A percentile compares a stretch with the other conserved stretches of the same genome.
Evolutionary conservation across 2,329 filamentous ascomycete genomes (phyloP).

Genomic region (Lachnellula cervina): DNA sequence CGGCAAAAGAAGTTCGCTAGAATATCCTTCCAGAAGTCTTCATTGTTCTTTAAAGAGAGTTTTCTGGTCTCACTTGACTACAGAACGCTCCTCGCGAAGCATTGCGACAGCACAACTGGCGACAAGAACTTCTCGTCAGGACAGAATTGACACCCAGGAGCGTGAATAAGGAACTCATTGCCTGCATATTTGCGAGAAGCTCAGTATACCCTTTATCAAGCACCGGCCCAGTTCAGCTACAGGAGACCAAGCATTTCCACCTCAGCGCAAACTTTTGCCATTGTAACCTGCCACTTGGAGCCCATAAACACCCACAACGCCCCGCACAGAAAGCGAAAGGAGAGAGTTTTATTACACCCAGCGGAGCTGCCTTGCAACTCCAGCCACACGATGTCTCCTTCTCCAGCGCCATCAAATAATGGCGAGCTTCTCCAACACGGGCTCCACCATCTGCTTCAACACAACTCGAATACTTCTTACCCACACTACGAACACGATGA

Average conservation of each 20-base stretch:
- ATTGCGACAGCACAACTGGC: not conserved
- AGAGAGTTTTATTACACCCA: not conserved
- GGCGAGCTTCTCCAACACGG: constrained; percentile 38
- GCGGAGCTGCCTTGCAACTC: not conserved
- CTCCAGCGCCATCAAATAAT: constrained; percentile 37
- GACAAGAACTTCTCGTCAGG: not conserved
- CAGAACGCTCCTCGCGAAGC: constrained; percentile 8
- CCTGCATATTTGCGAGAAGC: not conserved
- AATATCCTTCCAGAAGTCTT: constrained; percentile 28
- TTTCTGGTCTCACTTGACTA: constrained; percentile 22
- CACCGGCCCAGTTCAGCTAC: not conserved
- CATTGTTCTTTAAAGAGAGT: constrained; percentile 15
- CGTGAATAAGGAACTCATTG: not conserved
- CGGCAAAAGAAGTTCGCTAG: constrained; percentile 22
- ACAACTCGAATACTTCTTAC: constrained; percentile 35
- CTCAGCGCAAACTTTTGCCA: not conserved
- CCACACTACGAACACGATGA: constrained; percentile 25
- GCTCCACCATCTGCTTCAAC: constrained; percentile 41
- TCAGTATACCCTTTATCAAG: not conserved
- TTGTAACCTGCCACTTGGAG: not conserved
- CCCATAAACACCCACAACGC: not conserved
- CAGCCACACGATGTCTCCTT: constrained; percentile 20
- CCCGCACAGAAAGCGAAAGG: not conserved
- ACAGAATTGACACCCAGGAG: constrained; percentile 1
- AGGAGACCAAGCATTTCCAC: not conserved